Evolutionary conservation across 306 rosid genomes (phyloP).

Genomic region (Cotoneaster glaucophyllus): DNA sequence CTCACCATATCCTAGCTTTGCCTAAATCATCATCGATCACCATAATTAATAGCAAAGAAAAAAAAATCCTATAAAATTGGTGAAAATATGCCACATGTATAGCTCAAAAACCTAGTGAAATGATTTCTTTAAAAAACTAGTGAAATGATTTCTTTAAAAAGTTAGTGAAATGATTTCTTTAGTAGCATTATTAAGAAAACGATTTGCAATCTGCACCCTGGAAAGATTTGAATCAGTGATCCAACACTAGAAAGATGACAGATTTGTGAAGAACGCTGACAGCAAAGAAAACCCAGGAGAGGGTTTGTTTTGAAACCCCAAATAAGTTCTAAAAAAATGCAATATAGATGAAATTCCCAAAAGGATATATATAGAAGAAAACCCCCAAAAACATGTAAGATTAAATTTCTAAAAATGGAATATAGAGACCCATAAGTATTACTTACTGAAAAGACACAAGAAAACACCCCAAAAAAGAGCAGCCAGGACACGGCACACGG

Average conservation of each 20-base stretch:
- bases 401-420: neutral
- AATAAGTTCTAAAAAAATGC: neutral
- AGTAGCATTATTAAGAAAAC: neutral
- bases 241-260: neutral
- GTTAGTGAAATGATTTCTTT: neutral
- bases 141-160: neutral
- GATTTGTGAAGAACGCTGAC: too few species aligned
- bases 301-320: neutral
- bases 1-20: constrained; percentile 45
- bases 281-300: neutral
- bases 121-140: neutral
- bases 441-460: neutral
- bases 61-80: neutral
- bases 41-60: neutral
- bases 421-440: neutral
- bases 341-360: neutral
- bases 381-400: neutral
- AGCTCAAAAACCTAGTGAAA: neutral
- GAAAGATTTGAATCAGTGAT: neutral
- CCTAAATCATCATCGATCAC: neutral
- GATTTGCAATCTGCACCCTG: neutral
- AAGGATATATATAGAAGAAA: neutral
- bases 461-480: neutral
- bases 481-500: neutral
- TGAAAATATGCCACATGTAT: neutral